Percentiles rank a stretch among this genome's conserved stretches.
Evolutionary conservation across 129 eudicot genomes (phyloP).

Genomic region (Tagetes erecta): DNA sequence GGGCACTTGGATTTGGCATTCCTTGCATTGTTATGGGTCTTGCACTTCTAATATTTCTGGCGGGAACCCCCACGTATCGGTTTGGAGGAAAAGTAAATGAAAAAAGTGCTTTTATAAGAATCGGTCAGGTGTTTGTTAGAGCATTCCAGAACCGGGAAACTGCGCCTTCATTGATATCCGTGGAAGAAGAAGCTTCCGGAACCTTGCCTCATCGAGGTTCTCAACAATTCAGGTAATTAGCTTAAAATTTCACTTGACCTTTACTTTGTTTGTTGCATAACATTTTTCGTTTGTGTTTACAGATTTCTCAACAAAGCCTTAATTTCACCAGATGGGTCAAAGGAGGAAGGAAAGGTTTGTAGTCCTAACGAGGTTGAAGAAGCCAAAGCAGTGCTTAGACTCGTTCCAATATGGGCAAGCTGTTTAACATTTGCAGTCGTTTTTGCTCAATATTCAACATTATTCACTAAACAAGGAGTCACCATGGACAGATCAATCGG

Average conservation of each 20-base stretch:
- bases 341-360: slow-evolving; percentile 33
- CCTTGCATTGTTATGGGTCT: slow-evolving; percentile 53
- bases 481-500: slow-evolving; percentile 63
- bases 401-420: slow-evolving; percentile 58
- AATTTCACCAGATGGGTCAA: slow-evolving; percentile 39
- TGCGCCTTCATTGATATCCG: slow-evolving; percentile 32
- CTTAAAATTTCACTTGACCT: not conserved
- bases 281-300: not conserved
- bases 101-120: slow-evolving; percentile 45
- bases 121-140: slow-evolving; percentile 45
- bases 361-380: slow-evolving; percentile 45
- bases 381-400: slow-evolving; percentile 46
- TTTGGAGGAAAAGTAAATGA: slow-evolving; percentile 40
- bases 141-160: slow-evolving; percentile 43
- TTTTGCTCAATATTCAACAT: slow-evolving; percentile 53
- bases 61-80: slow-evolving; percentile 55
- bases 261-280: not conserved
- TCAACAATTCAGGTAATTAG: slow-evolving; percentile 42
- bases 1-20: slow-evolving; percentile 74
- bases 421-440: slow-evolving; percentile 51
- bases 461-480: slow-evolving; percentile 70
- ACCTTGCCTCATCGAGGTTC: slow-evolving; percentile 42
- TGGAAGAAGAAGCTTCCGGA: slow-evolving; percentile 46
- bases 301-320: slow-evolving; percentile 62
- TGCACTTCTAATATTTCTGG: slow-evolving; percentile 47